Evolutionary conservation across 2,329 filamentous ascomycete species (phyloP).

Genomic region (Pseudofabraea citricarpa): DNA sequence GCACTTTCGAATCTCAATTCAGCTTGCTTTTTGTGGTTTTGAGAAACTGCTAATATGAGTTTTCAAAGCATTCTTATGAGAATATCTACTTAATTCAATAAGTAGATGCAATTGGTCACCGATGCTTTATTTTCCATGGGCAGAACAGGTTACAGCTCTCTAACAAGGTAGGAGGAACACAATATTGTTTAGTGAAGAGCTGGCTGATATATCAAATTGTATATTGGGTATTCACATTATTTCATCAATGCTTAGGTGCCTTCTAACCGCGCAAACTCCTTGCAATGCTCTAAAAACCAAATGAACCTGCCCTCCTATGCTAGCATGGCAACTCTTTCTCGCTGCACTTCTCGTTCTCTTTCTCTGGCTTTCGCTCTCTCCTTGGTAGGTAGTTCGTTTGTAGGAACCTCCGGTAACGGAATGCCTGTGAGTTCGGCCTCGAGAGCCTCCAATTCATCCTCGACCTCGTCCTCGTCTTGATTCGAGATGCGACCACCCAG

Average conservation of each 20-base stretch:
- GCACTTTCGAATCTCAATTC: background rate
- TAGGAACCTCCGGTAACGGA: conserved; percentile 25
- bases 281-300: conserved; percentile 16
- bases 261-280: conserved; percentile 17
- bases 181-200: background rate
- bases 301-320: conserved; percentile 13
- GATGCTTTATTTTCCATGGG: too few species aligned
- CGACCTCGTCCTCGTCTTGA: conserved; percentile 95
- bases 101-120: too few species aligned
- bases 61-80: too few species aligned
- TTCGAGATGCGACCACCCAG: conserved; percentile 84
- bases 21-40: background rate
- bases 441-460: conserved; percentile 85
- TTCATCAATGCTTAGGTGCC: background rate
- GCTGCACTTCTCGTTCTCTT: conserved; percentile 15
- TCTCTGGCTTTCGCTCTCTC: conserved; percentile 22
- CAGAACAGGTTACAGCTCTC: too few species aligned
- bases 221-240: conserved; percentile 1
- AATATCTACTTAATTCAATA: too few species aligned
- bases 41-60: background rate
- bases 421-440: conserved; percentile 54
- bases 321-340: conserved; percentile 23
- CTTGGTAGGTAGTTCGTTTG: conserved; percentile 16
- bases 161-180: too few species aligned
- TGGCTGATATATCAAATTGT: background rate